Percentiles rank a stretch among this genome's conserved stretches.
Conservation (phyloP, 2,329 filamentous ascomycete genomes). For the Talaromyces sp. region DNA sequence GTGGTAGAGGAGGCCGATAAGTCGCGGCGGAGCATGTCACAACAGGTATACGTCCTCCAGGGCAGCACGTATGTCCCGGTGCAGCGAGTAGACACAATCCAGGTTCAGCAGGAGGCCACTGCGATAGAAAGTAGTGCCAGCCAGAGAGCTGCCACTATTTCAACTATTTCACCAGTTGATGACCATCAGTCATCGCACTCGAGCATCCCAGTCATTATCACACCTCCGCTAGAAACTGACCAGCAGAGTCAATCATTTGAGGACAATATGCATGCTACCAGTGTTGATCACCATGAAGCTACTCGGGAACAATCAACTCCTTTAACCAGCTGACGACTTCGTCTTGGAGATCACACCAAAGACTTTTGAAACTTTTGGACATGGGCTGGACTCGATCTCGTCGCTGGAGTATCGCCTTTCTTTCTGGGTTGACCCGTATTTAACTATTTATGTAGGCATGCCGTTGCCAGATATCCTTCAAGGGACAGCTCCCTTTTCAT, state of each 20-base stretch:
- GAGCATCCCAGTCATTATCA: conserved; percentile 11
- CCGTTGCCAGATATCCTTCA: neutral
- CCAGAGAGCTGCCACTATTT: neutral
- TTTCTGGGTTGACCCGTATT: neutral
- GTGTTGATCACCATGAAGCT: neutral
- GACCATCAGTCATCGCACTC: neutral
- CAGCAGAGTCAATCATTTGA: neutral
- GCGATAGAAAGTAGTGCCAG: neutral
- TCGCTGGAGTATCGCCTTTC: neutral
- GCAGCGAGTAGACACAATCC: conserved; percentile 2
- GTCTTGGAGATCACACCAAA: neutral
- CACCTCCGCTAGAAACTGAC: conserved; percentile 7
- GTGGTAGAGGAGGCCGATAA: conserved; percentile 15
- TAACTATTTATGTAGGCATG: neutral
- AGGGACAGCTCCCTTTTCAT: neutral
- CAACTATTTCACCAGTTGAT: conserved; percentile 6
- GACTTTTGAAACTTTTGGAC: neutral
- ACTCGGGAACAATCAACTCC: neutral
- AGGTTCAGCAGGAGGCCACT: conserved; percentile 1
- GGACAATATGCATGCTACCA: neutral
- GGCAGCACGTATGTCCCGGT: conserved; percentile 9
- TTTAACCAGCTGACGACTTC: neutral
- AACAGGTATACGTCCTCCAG: conserved; percentile 9
- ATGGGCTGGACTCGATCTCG: neutral
- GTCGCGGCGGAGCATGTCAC: conserved; percentile 6